A percentile compares a stretch with the other conserved stretches of the same genome.
phyloP scores from a whole-genome alignment of 805 yeast species.

The Starmera amethionina region DNA sequence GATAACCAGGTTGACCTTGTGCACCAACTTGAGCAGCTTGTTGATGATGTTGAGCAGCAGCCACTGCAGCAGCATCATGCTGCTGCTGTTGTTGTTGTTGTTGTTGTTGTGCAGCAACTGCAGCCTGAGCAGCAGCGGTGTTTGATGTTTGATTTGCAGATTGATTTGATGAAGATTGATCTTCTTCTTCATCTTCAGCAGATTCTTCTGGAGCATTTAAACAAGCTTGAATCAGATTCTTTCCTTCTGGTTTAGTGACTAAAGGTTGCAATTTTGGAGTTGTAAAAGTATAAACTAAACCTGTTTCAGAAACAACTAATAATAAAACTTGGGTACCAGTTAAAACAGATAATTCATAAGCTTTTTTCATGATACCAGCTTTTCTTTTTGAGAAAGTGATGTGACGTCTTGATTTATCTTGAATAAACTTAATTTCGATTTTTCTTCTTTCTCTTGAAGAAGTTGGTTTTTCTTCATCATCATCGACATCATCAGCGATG shows the following conservation, averaged over 20 bases:
- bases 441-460: constrained; percentile 62
- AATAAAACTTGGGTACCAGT: constrained; percentile 96
- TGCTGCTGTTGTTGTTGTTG: constrained; percentile 7
- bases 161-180: constrained; percentile 21
- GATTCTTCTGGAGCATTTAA: constrained; percentile 87
- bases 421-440: constrained; percentile 94
- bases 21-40: constrained; percentile 9
- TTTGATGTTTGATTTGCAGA: constrained; percentile 21
- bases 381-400: constrained; percentile 96
- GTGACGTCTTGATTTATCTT: constrained; percentile 95
- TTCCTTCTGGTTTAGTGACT: constrained; percentile 95
- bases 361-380: constrained; percentile 99
- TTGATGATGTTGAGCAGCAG: background rate
- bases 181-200: constrained; percentile 33
- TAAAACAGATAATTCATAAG: constrained; percentile 92
- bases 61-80: constrained; percentile 1
- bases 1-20: constrained; percentile 32
- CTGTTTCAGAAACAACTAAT: constrained; percentile 96
- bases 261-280: constrained; percentile 98
- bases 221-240: constrained; percentile 93
- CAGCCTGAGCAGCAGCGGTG: constrained; percentile 13
- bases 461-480: constrained; percentile 38
- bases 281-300: constrained; percentile 94
- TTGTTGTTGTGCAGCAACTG: constrained; percentile 15
- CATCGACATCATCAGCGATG: constrained; percentile 25